These are phyloP conservation scores for Linnemannia zychae DNA, from an alignment of 192 early-diverging fungal species.

Conservation along the genomic window DNA sequence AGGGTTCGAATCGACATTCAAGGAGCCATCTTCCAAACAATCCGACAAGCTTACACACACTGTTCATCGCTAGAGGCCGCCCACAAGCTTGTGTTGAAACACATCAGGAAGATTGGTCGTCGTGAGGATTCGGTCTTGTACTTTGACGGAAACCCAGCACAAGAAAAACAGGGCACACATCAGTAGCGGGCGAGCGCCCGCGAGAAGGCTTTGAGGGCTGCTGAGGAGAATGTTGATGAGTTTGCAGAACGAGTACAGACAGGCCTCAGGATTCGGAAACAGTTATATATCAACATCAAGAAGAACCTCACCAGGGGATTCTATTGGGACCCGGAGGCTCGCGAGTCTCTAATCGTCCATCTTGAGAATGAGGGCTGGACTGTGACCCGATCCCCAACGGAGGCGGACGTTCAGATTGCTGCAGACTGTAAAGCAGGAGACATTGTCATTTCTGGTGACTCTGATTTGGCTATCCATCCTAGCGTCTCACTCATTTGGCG, in stretches of 20 bases:
- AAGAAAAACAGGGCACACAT: background rate
- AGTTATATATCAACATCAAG: background rate
- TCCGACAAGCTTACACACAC: too few species aligned
- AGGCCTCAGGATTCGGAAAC: background rate
- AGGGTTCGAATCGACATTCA: too few species aligned
- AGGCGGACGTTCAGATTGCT: conserved; percentile 10
- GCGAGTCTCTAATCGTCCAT: background rate
- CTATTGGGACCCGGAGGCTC: background rate
- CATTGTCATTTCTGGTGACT: background rate
- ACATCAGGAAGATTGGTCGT: too few species aligned
- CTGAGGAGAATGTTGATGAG: background rate
- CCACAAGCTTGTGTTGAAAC: too few species aligned
- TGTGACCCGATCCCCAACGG: background rate
- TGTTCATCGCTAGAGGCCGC: too few species aligned
- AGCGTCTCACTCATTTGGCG: background rate
- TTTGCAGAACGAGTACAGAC: background rate
- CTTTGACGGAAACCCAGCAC: background rate
- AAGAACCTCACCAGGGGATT: background rate
- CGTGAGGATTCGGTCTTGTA: too few species aligned
- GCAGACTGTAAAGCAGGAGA: background rate
- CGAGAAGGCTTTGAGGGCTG: background rate
- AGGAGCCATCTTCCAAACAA: too few species aligned
- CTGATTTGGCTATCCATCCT: background rate
- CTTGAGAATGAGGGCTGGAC: background rate
- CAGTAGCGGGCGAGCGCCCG: background rate